A percentile compares a stretch with the other conserved stretches of the same genome.
Evolutionary conservation across 2,329 filamentous ascomycete species (phyloP).

Genomic region (Epichloe gansuensis): DNA sequence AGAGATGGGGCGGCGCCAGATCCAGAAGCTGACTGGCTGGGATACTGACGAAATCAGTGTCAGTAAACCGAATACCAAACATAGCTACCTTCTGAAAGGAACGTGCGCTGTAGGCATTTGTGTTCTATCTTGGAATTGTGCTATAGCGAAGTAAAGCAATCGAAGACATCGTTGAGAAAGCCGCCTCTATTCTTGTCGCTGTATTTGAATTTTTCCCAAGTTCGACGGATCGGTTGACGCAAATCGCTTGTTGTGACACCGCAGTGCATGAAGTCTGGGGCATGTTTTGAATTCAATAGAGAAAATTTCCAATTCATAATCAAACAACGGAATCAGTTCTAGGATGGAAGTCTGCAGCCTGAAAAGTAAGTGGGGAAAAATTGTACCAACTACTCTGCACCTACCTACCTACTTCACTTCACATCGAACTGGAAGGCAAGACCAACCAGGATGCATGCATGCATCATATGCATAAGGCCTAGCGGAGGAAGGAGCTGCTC

Average conservation of each 20-base stretch:
- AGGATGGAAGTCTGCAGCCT: neutral
- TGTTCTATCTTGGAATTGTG: too few species aligned
- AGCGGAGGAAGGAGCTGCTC: neutral
- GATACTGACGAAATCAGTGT: neutral
- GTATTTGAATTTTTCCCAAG: neutral
- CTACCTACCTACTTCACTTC: neutral
- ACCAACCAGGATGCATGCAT: neutral
- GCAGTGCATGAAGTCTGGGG: neutral
- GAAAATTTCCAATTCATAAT: neutral
- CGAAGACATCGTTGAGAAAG: neutral
- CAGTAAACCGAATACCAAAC: neutral
- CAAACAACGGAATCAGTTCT: neutral
- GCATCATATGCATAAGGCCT: too few species aligned
- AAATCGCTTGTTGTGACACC: neutral
- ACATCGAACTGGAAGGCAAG: neutral
- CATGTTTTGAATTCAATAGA: neutral
- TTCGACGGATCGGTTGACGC: neutral
- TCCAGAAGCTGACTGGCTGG: slow-evolving; percentile 12
- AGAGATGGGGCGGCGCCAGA: slow-evolving; percentile 5
- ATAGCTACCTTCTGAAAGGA: neutral
- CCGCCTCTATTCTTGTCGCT: too few species aligned
- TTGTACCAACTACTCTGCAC: neutral
- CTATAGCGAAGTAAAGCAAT: neutral
- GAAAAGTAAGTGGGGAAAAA: neutral
- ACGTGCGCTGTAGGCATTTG: neutral